Evolutionary conservation across 441 rosid species (phyloP).

Genomic region (Eruca vesicaria): DNA sequence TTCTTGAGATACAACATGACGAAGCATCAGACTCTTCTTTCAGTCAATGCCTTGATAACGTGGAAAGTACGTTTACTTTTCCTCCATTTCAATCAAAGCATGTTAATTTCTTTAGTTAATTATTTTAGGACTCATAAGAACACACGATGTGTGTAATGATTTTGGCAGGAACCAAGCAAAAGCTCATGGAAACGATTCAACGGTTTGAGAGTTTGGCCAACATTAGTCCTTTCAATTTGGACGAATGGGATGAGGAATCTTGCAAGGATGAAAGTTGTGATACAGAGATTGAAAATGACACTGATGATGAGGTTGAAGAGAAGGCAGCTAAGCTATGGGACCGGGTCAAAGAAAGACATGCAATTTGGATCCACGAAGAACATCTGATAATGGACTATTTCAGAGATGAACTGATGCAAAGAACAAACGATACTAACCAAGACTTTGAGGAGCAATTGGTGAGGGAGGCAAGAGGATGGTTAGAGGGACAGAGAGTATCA

Average conservation of each 20-base stretch:
- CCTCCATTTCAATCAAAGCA: slow-evolving; percentile 7
- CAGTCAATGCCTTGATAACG: slow-evolving; percentile 38
- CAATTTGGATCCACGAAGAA: slow-evolving; percentile 33
- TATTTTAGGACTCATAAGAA: neutral
- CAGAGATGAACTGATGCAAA: slow-evolving; percentile 44
- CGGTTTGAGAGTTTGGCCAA: slow-evolving; percentile 41
- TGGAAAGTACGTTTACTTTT: slow-evolving; percentile 41
- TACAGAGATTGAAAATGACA: slow-evolving; percentile 10
- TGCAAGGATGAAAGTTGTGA: slow-evolving; percentile 16
- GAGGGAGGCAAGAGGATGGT: slow-evolving; percentile 48
- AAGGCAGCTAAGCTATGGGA: slow-evolving; percentile 47
- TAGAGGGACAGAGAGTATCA: slow-evolving; percentile 37
- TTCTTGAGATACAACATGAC: slow-evolving; percentile 42
- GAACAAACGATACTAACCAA: slow-evolving; percentile 8
- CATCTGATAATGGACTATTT: slow-evolving; percentile 56
- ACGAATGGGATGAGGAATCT: slow-evolving; percentile 43
- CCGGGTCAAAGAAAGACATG: slow-evolving; percentile 40
- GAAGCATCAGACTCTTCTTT: slow-evolving; percentile 40
- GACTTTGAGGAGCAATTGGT: slow-evolving; percentile 31
- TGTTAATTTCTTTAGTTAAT: neutral
- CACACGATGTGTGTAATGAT: neutral
- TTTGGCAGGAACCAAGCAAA: slow-evolving; percentile 38
- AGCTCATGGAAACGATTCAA: slow-evolving; percentile 41
- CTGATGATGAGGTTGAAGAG: slow-evolving; percentile 37
- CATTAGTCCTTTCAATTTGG: slow-evolving; percentile 33